A percentile compares a stretch with the other conserved stretches of the same genome.
Evolutionary conservation across 192 early-diverging fungal species (phyloP).

Genomic region (Coemansia sp.): DNA sequence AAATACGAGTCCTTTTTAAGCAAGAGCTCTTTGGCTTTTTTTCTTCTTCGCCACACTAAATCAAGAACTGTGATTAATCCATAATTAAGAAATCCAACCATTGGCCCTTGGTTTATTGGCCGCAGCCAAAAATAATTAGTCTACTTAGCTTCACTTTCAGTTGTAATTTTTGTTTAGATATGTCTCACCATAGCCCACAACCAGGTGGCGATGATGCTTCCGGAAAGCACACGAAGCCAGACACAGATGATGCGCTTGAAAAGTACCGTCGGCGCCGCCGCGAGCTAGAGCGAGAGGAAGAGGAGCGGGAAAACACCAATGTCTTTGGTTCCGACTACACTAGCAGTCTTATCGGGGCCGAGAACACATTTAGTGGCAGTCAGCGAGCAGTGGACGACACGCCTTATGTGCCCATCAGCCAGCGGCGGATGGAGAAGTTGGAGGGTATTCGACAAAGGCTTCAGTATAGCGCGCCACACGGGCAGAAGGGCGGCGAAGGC

Average conservation of each 20-base stretch:
- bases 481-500: not conserved
- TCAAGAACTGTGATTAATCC: not conserved
- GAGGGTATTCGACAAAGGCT: conserved; percentile 28
- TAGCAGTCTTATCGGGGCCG: not conserved
- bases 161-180: not conserved
- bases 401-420: conserved; percentile 31
- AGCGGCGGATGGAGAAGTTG: conserved; percentile 32
- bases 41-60: not conserved
- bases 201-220: not conserved
- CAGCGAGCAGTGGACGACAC: not conserved
- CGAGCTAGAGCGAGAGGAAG: conserved; percentile 43
- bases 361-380: not conserved
- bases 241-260: conserved; percentile 25
- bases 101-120: not conserved
- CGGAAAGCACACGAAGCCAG: not conserved
- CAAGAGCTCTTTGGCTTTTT: conserved; percentile 1
- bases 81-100: not conserved
- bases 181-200: conserved; percentile 1
- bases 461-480: conserved; percentile 7
- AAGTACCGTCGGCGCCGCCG: conserved; percentile 49
- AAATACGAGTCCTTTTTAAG: not conserved
- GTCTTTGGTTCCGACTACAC: conserved; percentile 1
- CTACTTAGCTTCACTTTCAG: not conserved
- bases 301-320: conserved; percentile 5
- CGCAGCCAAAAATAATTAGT: not conserved